Evolutionary conservation across 2,329 filamentous ascomycete species (phyloP), one percentile per base, ranked within the genome.

Genomic region (Aschersonia sp.): DNA sequence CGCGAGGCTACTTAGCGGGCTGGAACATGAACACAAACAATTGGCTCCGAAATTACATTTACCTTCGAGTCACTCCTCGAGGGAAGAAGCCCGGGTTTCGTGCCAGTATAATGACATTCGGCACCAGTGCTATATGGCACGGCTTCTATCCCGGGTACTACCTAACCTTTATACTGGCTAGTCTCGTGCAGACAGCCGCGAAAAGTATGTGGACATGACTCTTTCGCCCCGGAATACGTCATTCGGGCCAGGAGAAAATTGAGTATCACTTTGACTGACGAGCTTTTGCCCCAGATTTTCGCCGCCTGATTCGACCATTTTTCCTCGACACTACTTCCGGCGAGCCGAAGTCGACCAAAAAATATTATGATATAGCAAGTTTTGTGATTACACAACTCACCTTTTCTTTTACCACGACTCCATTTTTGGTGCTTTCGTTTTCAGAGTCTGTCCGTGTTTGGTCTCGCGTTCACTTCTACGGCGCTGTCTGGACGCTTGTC

Each of bases 11-110:
- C 58, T 74, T 98, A 4, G 90, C 83, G 45, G 84, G 80, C 58
- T 98, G 92, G 92, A 98, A 98, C 64, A 95, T 95, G 70, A 97
- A 97, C 66, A 98, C 92, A 10, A 98, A 95, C 63, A 80, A 87
- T 58, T 98, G 92, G 92, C 70, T 98, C 51, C 79, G 89, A 44
- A 95, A 97, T 64, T 98, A 95, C 60, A 75, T 98, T 55, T 98
- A 97, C 61, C 74, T 98, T 44, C 82, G 92, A 30, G 92, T 98
- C 4, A 98, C 92, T 0, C 92, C 92, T 0, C 84, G 85, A 56
- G 92, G 92, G 47, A 92, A 88, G 72, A 98, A 97, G 64, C 92
- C 92, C 8, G 92, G 92, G 1, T 98, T 98, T 70, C 77, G 89
- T 50, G 92, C 92, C 45, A 97, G 85, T 58, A 69, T 98, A 69